A percentile compares a stretch with the other conserved stretches of the same genome.
phyloP scores from a whole-genome alignment of 495 filamentous ascomycete species.

The Xylaria bambusicola region DNA sequence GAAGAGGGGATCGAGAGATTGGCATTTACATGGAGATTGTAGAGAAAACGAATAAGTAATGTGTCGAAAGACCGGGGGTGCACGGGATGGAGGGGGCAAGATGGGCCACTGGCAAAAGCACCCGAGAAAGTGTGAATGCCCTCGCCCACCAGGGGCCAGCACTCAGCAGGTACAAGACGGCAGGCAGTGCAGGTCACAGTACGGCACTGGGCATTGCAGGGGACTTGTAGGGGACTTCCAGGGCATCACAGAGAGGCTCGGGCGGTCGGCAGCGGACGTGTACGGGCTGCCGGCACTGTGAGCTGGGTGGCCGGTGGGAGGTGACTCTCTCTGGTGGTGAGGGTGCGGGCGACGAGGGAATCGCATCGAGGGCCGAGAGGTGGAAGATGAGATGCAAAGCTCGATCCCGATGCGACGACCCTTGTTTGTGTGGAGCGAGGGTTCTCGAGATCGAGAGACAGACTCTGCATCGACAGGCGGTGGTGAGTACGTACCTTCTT shows the following conservation, averaged over 20 bases:
- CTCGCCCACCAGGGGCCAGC: slow-evolving; percentile 1
- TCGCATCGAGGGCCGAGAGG: neutral
- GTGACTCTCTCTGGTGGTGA: too few species aligned
- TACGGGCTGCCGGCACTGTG: too few species aligned
- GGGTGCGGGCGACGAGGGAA: too few species aligned
- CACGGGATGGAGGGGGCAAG: neutral
- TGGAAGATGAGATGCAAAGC: neutral
- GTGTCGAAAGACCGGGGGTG: neutral
- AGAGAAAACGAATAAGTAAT: neutral
- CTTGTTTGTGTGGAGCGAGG: slow-evolving; percentile 5
- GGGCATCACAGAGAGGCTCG: too few species aligned
- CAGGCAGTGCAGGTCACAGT: too few species aligned
- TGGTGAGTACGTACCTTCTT: neutral
- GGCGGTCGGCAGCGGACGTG: too few species aligned
- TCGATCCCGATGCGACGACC: slow-evolving; percentile 12
- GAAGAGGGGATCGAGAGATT: neutral
- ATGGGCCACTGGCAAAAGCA: neutral
- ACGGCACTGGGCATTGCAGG: too few species aligned
- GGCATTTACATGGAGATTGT: slow-evolving; percentile 8
- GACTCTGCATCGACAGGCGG: slow-evolving; percentile 8
- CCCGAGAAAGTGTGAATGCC: slow-evolving; percentile 7
- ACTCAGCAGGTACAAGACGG: neutral
- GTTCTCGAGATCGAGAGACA: slow-evolving; percentile 3
- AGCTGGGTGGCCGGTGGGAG: too few species aligned
- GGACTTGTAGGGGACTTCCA: too few species aligned